Conservation (phyloP, 2,329 filamentous ascomycete genomes). For the Penicillium thymicola region DNA sequence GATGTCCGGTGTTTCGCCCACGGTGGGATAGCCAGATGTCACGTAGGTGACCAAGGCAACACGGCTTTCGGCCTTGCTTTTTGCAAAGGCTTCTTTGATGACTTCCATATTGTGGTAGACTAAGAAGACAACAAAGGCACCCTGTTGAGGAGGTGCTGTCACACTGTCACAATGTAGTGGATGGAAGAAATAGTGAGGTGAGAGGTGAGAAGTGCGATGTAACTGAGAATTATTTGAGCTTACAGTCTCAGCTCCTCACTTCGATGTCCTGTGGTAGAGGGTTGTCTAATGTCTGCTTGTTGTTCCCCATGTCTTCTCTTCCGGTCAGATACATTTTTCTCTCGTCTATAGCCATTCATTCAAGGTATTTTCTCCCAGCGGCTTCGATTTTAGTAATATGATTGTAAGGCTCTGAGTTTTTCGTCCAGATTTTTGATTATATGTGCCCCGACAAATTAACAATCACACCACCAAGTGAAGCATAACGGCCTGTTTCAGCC, state of each 20-base stretch:
- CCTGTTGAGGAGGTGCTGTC: too few relatives aligned
- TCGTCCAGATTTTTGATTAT: background rate
- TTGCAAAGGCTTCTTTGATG: constrained; percentile 47
- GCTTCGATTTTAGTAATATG: background rate
- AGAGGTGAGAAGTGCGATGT: background rate
- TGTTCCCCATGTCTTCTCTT: background rate
- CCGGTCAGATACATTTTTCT: background rate
- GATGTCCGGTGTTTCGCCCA: constrained; percentile 72
- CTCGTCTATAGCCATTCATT: background rate
- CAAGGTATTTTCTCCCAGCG: background rate
- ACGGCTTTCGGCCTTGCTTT: constrained; percentile 55
- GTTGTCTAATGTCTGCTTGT: background rate
- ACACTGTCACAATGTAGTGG: background rate
- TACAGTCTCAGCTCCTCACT: background rate
- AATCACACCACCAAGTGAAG: background rate
- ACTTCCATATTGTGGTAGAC: constrained; percentile 37
- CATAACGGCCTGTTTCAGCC: background rate
- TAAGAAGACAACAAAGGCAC: background rate
- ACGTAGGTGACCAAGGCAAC: constrained; percentile 88
- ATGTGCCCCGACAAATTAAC: background rate
- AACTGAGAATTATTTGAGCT: background rate
- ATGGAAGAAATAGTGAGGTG: too few relatives aligned
- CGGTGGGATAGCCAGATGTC: constrained; percentile 82
- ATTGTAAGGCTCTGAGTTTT: background rate
- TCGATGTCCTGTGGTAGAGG: background rate